A percentile compares a stretch with the other conserved stretches of the same genome.
Conservation (phyloP, 208 protist species). For the Crithidia thermophila region DNA sequence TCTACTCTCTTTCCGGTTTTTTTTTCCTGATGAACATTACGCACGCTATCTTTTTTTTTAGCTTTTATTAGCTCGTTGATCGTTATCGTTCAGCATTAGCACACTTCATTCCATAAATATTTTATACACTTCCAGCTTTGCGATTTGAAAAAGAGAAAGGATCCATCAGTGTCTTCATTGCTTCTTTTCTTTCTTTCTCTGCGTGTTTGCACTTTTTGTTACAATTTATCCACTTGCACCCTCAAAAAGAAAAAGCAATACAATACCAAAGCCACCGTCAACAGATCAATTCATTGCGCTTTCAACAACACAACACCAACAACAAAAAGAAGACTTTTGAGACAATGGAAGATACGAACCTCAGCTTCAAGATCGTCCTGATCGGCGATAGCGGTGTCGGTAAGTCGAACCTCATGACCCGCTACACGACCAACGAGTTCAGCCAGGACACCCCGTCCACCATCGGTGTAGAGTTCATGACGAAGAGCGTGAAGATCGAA, state of each 20-base stretch:
- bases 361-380: slow-evolving; percentile 95
- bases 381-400: slow-evolving; percentile 92
- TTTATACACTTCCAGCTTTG: too few relatives aligned
- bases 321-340: slow-evolving; percentile 30
- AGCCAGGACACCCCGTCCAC: slow-evolving; percentile 90
- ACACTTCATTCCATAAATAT: too few relatives aligned
- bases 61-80: too few relatives aligned
- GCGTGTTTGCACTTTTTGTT: too few relatives aligned
- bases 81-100: too few relatives aligned
- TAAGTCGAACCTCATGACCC: slow-evolving; percentile 91
- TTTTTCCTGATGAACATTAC: neutral
- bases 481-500: slow-evolving; percentile 91
- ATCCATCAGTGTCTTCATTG: too few relatives aligned
- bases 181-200: too few relatives aligned
- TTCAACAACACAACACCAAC: neutral
- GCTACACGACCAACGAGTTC: slow-evolving; percentile 91
- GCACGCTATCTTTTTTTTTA: too few relatives aligned
- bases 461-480: slow-evolving; percentile 95
- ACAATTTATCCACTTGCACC: too few relatives aligned
- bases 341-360: slow-evolving; percentile 86
- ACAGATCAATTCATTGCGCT: neutral
- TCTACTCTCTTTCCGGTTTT: neutral
- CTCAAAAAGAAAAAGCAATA: slow-evolving; percentile 21
- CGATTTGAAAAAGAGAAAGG: too few relatives aligned
- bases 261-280: slow-evolving; percentile 28